Evolutionary conservation across 73 alveolate genomes (phyloP).

Genomic region (Paraurostyla sp.): DNA sequence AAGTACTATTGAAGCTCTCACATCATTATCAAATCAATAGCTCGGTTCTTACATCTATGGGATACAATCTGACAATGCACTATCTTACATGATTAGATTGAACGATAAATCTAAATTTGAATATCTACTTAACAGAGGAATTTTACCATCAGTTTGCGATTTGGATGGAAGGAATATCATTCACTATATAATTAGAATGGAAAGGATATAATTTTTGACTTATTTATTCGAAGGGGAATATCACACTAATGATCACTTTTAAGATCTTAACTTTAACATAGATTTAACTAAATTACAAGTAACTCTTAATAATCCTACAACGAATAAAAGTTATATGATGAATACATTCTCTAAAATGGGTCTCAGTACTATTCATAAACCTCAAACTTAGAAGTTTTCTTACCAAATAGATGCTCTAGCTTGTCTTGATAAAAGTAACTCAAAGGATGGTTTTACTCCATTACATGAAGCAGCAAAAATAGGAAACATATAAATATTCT

Average conservation of each 20-base stretch:
- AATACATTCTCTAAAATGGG: neutral
- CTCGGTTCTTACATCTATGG: slow-evolving; percentile 33
- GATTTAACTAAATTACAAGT: neutral
- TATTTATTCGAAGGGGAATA: slow-evolving; percentile 45
- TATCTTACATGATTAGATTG: slow-evolving; percentile 54
- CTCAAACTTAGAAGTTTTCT: neutral
- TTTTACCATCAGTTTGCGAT: neutral
- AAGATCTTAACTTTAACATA: neutral
- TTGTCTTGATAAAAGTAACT: slow-evolving; percentile 39
- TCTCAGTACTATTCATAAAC: neutral
- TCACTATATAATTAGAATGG: slow-evolving; percentile 40
- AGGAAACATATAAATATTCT: slow-evolving; percentile 27
- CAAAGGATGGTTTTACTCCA: slow-evolving; percentile 39
- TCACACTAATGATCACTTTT: neutral
- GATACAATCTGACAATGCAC: slow-evolving; percentile 46
- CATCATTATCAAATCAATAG: slow-evolving; percentile 12
- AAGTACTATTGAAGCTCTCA: slow-evolving; percentile 51
- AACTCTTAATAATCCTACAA: neutral
- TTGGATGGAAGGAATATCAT: slow-evolving; percentile 23
- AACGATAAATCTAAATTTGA: slow-evolving; percentile 19
- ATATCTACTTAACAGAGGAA: slow-evolving; percentile 32
- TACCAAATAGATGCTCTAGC: slow-evolving; percentile 14
- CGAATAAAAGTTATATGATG: slow-evolving; percentile 31
- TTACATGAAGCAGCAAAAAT: slow-evolving; percentile 65
- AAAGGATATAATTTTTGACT: slow-evolving; percentile 13